These are phyloP conservation scores for Agapanthus africanus DNA, from an alignment of 106 monocot genomes.

Conservation along the genomic window DNA sequence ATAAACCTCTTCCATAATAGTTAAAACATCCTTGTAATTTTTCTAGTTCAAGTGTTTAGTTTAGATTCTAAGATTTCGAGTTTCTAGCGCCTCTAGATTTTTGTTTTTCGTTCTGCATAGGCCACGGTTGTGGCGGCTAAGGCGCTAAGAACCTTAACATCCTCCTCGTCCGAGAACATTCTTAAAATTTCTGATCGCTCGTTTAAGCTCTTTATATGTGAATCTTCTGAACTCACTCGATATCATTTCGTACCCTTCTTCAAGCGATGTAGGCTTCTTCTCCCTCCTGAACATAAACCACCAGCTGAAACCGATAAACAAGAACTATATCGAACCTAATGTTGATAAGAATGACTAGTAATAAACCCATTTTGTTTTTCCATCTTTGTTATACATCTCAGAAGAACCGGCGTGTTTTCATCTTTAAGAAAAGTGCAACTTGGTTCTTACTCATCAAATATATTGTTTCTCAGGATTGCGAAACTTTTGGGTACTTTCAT, in stretches of 20 bases:
- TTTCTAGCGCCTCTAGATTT: too few species aligned
- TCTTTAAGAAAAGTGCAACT: not conserved
- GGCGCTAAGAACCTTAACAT: too few species aligned
- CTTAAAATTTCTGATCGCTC: conserved; percentile 35
- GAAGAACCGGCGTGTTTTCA: not conserved
- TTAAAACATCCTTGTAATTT: too few species aligned
- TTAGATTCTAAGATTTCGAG: too few species aligned
- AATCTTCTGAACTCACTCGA: conserved; percentile 41
- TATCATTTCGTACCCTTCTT: conserved; percentile 36
- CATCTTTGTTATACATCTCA: not conserved
- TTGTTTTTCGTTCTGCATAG: too few species aligned
- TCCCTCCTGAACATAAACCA: conserved; percentile 20
- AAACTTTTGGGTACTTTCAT: conserved; percentile 11
- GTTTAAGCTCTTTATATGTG: conserved; percentile 39
- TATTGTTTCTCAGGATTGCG: not conserved
- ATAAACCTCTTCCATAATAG: too few species aligned
- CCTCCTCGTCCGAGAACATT: conserved; percentile 46
- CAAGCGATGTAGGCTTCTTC: not conserved
- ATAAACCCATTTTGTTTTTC: conserved; percentile 7
- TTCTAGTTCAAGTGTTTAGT: too few species aligned
- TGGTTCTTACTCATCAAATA: not conserved
- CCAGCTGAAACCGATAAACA: conserved; percentile 26
- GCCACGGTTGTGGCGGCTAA: too few species aligned
- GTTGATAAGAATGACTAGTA: conserved; percentile 17
- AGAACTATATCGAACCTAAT: conserved; percentile 13